Evolutionary conservation across 805 yeast species (phyloP).

Genomic region (Cyberlindnera euphorbiae): DNA sequence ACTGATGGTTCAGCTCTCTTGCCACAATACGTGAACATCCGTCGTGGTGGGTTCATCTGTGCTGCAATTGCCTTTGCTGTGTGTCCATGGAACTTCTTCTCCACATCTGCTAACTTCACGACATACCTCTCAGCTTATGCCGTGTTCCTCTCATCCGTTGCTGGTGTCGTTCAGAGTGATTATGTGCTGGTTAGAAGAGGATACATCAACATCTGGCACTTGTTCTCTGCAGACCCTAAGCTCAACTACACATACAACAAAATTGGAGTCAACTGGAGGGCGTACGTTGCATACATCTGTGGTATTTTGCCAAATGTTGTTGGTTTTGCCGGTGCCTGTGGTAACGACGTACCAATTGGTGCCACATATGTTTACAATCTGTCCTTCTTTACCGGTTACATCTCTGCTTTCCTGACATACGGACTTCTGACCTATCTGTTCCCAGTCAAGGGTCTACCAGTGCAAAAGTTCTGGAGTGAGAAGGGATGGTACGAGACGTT

Average conservation of each 20-base stretch:
- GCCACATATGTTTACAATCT: conserved; percentile 71
- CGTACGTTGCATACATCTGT: conserved; percentile 69
- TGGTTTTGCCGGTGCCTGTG: conserved; percentile 84
- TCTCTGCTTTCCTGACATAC: conserved; percentile 52
- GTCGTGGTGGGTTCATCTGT: conserved; percentile 79
- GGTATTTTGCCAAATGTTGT: conserved; percentile 83
- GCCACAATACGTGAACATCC: conserved; percentile 62
- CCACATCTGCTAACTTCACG: conserved; percentile 68
- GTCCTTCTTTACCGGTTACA: conserved; percentile 75
- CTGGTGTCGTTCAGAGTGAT: conserved; percentile 69
- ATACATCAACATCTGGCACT: conserved; percentile 53
- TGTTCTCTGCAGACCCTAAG: conserved; percentile 45
- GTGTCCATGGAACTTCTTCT: conserved; percentile 80
- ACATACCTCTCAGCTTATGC: conserved; percentile 79
- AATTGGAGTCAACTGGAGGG: conserved; percentile 80
- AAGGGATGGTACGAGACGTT: conserved; percentile 44
- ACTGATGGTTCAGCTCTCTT: conserved; percentile 65
- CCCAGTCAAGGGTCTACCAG: conserved; percentile 49
- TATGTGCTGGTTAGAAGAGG: conserved; percentile 76
- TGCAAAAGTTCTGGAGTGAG: conserved; percentile 34
- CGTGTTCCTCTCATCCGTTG: conserved; percentile 76
- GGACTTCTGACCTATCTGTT: conserved; percentile 44
- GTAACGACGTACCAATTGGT: conserved; percentile 69
- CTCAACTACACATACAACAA: conserved; percentile 55
- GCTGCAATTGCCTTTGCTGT: conserved; percentile 66